Evolutionary conservation across 345 rosid species (phyloP), one percentile per base, ranked within the genome.

Genomic region (Arabis alpina): DNA sequence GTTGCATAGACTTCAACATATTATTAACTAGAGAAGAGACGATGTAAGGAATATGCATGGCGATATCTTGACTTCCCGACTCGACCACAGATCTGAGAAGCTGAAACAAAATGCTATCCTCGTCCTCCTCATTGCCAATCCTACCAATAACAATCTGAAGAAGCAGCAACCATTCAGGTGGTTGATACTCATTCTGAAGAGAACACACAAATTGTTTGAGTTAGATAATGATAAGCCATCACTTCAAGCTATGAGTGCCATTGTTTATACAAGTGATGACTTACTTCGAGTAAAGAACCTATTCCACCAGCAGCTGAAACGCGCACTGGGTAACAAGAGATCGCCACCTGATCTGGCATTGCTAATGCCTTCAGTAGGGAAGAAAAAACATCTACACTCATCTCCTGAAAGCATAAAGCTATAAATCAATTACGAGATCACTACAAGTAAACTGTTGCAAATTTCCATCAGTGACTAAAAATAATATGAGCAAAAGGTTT

Each of bases 271-370:
- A 67, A 19, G 30, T 39, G 70, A 43, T 27, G 58, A 56, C 85
- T 60, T 82, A 91, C 97, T 76, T 87, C 91, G 68, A 91, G 82
- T 64, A 91, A 85, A 68, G 80, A 87, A 48, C 74, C 49, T 34
- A 91, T 82, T 50, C 90, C 96, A 41, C 93, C 93, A 77, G 91
- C 96, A 57, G 93, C 91, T 59, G 93, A 82, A 56, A 81, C 86
- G 56, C 91, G 86, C 70, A 88, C 93, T 77, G 97, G 93, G 81
- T 87, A 80, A 80, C 82, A 87, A 64, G 88, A 82, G 61, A 48
- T 75, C 67, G 81, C 82, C 59, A 28, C 72, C 44, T 76, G 79
- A 75, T 91, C 91, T 13, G 70, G 78, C 84, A 88, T 84, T 63
- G 80, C 61, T 71, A 91, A 79, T 62, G 97, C 91, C 90, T 87